These are phyloP conservation scores for Erythrophleum ivorense DNA, from an alignment of 331 rosid species.

Conservation along the genomic window DNA sequence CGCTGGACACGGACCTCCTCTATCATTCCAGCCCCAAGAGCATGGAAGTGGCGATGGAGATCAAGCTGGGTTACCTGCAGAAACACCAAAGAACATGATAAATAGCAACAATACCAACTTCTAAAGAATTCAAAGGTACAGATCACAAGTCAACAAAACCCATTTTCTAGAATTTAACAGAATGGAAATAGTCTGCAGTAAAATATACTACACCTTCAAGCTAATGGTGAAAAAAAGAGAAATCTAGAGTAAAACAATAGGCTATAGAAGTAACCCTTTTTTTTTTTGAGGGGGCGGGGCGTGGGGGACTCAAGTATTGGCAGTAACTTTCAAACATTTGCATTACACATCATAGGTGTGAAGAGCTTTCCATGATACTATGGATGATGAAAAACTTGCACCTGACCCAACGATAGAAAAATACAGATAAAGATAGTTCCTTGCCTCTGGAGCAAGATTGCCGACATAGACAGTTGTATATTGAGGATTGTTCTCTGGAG, in stretches of 20 bases:
- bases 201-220: slow-evolving; percentile 3
- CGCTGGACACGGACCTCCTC: slow-evolving; percentile 98
- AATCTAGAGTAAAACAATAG: neutral
- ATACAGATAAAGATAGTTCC: slow-evolving; percentile 15
- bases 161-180: neutral
- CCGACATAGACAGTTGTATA: slow-evolving; percentile 98
- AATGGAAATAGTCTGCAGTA: neutral
- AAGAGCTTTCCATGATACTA: neutral
- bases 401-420: neutral
- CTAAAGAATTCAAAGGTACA: neutral
- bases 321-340: neutral
- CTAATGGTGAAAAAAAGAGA: neutral
- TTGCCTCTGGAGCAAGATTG: slow-evolving; percentile 91
- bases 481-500: slow-evolving; percentile 93
- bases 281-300: neutral
- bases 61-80: slow-evolving; percentile 82
- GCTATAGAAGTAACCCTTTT: neutral
- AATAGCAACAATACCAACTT: slow-evolving; percentile 20
- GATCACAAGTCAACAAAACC: slow-evolving; percentile 7
- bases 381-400: neutral
- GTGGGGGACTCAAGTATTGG: neutral
- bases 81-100: slow-evolving; percentile 15
- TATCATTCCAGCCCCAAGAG: slow-evolving; percentile 90
- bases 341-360: slow-evolving; percentile 20
- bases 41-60: slow-evolving; percentile 91